Evolutionary conservation across 441 rosid species (phyloP), one percentile per base, ranked within the genome.

Genomic region (Manihot esculenta): DNA sequence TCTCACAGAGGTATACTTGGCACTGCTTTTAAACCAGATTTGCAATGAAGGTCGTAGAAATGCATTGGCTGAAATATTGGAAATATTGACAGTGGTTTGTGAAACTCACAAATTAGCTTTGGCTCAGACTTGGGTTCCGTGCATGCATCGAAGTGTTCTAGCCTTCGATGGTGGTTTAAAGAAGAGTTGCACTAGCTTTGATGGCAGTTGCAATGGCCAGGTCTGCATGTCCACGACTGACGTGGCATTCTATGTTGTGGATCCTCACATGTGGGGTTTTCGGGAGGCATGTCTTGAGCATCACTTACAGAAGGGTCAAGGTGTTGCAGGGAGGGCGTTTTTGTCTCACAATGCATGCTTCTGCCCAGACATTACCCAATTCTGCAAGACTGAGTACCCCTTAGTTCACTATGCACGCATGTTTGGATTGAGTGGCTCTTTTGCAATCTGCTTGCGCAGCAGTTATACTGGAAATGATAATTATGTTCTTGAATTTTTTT

Each of bases 121-220:
- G 85, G 99, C 99, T 72, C 97, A 91, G 84, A 94, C 99, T 38
- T 94, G 97, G 98, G 87, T 93, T 49, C 97, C 97, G 15, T 94
- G 99, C 84, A 84, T 84, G 89, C 96, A 94, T 76, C 88, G 97
- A 12, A 89, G 86, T 64, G 93, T 89, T 76, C 82, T 94, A 35
- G 88, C 97, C 51, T 58, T 84, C 48, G 99, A 94, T 20, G 99
- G 99, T 59, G 97, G 97, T 74, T 76, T 88, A n/a, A 89, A 86
- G 92, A 92, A 92, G 85, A 92, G 84, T 72, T 92, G 97, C 71
- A 83, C 87, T 20, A 89, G 97, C 80, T 84, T 90, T 30, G 97
- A 92, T 62, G 97, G 93, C 20, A 89, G 89, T 78, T 94, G 99
- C 80, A 84, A 89, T 82, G 95, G 92, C 30, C 85, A 79, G 84